Conservation (phyloP, 257 asterid genomes). For the Cordia subcordata region DNA sequence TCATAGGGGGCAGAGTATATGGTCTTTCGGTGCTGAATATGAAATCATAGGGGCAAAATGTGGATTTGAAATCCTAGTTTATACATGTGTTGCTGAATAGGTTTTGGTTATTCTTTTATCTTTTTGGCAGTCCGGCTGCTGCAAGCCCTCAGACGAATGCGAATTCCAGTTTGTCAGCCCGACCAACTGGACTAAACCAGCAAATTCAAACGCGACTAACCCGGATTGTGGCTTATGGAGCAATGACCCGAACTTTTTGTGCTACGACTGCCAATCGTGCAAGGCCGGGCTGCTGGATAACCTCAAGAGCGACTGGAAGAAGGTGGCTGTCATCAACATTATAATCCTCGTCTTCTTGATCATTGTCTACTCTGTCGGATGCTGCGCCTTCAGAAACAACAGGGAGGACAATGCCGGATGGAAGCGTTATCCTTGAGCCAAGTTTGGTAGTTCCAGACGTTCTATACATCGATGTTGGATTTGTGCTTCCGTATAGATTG, state of each 20-base stretch:
- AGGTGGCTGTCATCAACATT: slow-evolving; percentile 64
- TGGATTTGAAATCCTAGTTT: no score
- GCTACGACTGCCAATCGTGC: slow-evolving; percentile 79
- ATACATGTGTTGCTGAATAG: not conserved
- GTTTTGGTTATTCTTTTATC: not conserved
- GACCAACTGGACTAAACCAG: slow-evolving; percentile 60
- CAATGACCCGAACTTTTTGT: slow-evolving; percentile 43
- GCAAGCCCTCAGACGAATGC: slow-evolving; percentile 81
- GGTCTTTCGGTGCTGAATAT: no score
- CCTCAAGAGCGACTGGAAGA: slow-evolving; percentile 79
- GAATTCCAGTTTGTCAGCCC: slow-evolving; percentile 62
- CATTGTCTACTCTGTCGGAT: slow-evolving; percentile 76
- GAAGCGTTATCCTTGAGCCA: slow-evolving; percentile 72
- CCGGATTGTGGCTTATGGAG: slow-evolving; percentile 63
- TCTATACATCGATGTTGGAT: no score
- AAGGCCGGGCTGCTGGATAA: slow-evolving; percentile 89
- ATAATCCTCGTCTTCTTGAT: slow-evolving; percentile 67
- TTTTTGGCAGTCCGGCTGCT: slow-evolving; percentile 82
- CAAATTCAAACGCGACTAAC: slow-evolving; percentile 18
- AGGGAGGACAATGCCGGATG: slow-evolving; percentile 54
- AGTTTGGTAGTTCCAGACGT: no score
- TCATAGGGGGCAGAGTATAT: no score
- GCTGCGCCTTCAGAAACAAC: slow-evolving; percentile 86
- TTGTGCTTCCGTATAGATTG: not conserved
- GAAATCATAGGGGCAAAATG: no score